These are phyloP conservation scores for Calycina herbarum DNA, from an alignment of 2,329 filamentous ascomycete species.

Conservation along the genomic window DNA sequence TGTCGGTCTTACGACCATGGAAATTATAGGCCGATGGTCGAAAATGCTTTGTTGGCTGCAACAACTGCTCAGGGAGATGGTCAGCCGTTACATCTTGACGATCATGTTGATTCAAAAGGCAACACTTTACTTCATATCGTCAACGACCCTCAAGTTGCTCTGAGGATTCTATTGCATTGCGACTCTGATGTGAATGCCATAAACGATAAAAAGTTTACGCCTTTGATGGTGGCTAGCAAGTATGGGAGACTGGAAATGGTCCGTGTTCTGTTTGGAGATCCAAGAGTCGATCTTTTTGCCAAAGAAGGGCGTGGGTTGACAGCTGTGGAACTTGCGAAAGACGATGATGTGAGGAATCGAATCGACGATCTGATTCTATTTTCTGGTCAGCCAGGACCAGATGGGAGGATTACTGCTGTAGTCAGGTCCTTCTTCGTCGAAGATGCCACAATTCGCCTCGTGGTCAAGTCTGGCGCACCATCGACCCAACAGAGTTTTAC, in stretches of 20 bases:
- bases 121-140: conserved; percentile 97
- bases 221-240: conserved; percentile 97
- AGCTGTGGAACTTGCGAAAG: conserved; percentile 93
- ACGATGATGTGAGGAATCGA: conserved; percentile 93
- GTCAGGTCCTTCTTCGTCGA: conserved; percentile 97
- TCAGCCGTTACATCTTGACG: conserved; percentile 81
- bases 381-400: conserved; percentile 67
- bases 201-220: conserved; percentile 93
- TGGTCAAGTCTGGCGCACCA: conserved; percentile 90
- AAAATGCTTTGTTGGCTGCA: conserved; percentile 74
- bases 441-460: conserved; percentile 87
- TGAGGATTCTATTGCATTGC: conserved; percentile 75
- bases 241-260: conserved; percentile 96
- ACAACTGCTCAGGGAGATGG: conserved; percentile 73
- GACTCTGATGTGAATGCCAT: conserved; percentile 95
- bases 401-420: conserved; percentile 85
- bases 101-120: conserved; percentile 88
- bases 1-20: conserved; percentile 94
- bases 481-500: conserved; percentile 82
- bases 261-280: conserved; percentile 80
- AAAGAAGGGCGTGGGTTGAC: conserved; percentile 87
- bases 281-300: conserved; percentile 80
- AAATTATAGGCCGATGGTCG: conserved; percentile 85
- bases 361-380: conserved; percentile 93
- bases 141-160: conserved; percentile 76